Conservation (phyloP, 805 yeast genomes). For the Candida corydali region DNA sequence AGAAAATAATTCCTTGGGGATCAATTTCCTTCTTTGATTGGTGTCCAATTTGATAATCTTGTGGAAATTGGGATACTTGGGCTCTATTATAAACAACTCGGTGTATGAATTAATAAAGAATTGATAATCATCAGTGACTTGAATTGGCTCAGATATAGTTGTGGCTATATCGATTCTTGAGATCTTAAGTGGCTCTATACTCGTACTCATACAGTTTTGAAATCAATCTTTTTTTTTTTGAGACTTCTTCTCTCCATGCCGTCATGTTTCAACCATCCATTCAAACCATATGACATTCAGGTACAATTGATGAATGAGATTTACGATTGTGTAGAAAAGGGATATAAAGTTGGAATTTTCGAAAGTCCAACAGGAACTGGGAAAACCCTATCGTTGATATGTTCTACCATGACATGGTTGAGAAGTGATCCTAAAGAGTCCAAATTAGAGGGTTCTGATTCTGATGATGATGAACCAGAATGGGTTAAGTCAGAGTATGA, state of each 20-base stretch:
- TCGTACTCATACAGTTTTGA: not conserved
- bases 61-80: conserved; percentile 31
- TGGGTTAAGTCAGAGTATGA: conserved; percentile 52
- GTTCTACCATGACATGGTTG: conserved; percentile 83
- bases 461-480: conserved; percentile 47
- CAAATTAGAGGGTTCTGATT: not conserved
- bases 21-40: conserved; percentile 11
- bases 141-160: conserved; percentile 22
- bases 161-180: conserved; percentile 13
- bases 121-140: conserved; percentile 33
- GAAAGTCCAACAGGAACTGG: conserved; percentile 97
- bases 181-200: conserved; percentile 5
- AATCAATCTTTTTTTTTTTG: too few species aligned
- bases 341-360: conserved; percentile 69
- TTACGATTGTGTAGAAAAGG: conserved; percentile 52
- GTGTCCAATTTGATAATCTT: conserved; percentile 16
- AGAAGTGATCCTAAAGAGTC: conserved; percentile 25
- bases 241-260: conserved; percentile 3
- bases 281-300: conserved; percentile 76
- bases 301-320: conserved; percentile 68
- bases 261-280: conserved; percentile 70
- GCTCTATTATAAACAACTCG: conserved; percentile 33
- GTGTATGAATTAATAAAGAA: conserved; percentile 31
- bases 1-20: conserved; percentile 23
- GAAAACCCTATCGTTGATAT: conserved; percentile 81